Base-by-base conservation (phyloP, 352 stramenopile genomes). In the Pythium chondricola region DNA sequence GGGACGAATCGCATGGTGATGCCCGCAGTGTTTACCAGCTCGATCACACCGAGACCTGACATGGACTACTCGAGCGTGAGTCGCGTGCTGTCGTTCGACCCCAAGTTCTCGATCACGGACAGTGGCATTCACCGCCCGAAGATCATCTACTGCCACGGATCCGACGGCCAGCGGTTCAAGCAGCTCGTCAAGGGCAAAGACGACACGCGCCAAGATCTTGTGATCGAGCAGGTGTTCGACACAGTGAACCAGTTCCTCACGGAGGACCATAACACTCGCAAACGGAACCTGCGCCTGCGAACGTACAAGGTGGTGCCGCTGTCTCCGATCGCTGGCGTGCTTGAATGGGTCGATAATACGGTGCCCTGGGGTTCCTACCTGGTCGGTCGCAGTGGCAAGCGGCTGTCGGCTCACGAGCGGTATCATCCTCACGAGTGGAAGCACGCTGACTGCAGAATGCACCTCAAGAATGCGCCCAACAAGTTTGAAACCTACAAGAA, bases 341-440 rank as follows among this genome's bases (percentile, higher is more conserved):
- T 99, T 6, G 97, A 99, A 66, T 99, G 95, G 95, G 96, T 99
- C 8, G 80, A 98, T 43, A 87, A 98, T 56, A 99, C 97, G 1
- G 80, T 94, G 21, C 83, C 95, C 4, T 97, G 98, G 67, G 90
- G 90, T 0, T 79, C 92, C 3, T 98, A 96, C 67, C 65, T 99
- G 8, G 74, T 88, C 6, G 76, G 61, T 2, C 67, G 69, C 17
- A 65, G 54, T 41, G 50, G 43, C 2, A 89, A 75, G 29, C 56
- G 48, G 6, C 64, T 77, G 4, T 90, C 81, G 31, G 91, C 92
- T n/a, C 95, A 98, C 60, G 77, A 86, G 42, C 83, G 91, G 21
- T 99, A 99, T 53, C 96, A 97, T 43, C 95, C 91, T 18, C 73
- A 95, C 7, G 94, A 98, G 71, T 98, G 88, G 91, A 88, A 85